A percentile compares a stretch with the other conserved stretches of the same genome.
Evolutionary conservation across 208 protist genomes (phyloP).

Genomic region (Balamuthia mandrillaris): DNA sequence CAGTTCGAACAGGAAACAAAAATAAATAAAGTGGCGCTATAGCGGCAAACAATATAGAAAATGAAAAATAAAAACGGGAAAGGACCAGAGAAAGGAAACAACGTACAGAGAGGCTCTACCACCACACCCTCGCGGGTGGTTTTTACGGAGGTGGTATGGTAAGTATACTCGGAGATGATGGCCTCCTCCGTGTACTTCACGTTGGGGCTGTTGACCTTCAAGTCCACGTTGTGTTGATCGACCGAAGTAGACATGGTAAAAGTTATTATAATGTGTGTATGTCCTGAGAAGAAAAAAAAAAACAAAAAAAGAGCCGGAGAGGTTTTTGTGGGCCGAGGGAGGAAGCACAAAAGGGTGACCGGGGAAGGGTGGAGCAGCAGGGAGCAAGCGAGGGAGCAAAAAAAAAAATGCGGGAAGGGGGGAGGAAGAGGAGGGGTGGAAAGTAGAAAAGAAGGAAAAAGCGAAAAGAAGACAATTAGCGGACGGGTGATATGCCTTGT

Average conservation of each 20-base stretch:
- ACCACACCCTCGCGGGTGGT: slow-evolving; percentile 11
- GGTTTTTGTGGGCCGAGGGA: too few species aligned
- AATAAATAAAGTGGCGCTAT: too few species aligned
- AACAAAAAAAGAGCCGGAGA: too few species aligned
- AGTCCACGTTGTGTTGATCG: background rate
- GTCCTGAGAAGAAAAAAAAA: background rate
- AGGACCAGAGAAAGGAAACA: too few species aligned
- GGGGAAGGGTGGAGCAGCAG: too few species aligned
- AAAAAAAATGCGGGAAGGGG: background rate
- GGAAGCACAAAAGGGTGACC: too few species aligned
- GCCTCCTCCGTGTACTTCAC: slow-evolving; percentile 22
- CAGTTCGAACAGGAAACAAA: too few species aligned
- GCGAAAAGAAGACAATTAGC: background rate
- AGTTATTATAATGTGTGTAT: background rate
- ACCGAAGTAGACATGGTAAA: background rate
- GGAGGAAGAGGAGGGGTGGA: too few species aligned
- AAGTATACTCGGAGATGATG: slow-evolving; percentile 17
- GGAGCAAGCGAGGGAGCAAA: background rate
- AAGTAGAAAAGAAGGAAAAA: background rate
- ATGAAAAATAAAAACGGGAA: too few species aligned
- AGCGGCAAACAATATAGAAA: too few species aligned
- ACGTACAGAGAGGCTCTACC: background rate
- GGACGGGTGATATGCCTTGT: too few species aligned
- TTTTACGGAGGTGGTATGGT: too few species aligned
- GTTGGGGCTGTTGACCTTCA: background rate